These are phyloP conservation scores for Saturnispora mendoncae DNA, from an alignment of 805 yeast species.

Conservation along the genomic window DNA sequence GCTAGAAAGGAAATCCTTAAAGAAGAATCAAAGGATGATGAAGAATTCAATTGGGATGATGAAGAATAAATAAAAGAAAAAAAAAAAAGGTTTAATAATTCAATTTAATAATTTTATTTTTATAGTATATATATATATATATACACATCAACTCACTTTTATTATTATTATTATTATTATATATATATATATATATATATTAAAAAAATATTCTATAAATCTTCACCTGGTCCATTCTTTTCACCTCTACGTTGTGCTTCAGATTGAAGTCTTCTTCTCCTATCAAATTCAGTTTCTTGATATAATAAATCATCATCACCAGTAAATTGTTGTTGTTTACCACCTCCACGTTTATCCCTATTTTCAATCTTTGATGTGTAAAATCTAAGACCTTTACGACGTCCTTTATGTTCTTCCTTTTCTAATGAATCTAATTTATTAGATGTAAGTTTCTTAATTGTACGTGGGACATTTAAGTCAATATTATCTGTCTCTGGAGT, in stretches of 20 bases:
- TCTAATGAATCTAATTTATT: conserved; percentile 62
- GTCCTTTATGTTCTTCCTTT: conserved; percentile 71
- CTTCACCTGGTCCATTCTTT: conserved; percentile 30
- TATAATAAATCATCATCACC: conserved; percentile 94
- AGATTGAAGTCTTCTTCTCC: conserved; percentile 78
- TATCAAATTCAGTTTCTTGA: conserved; percentile 79
- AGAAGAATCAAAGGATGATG: conserved; percentile 3
- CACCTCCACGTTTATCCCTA: conserved; percentile 55
- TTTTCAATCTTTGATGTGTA: conserved; percentile 96
- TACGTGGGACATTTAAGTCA: conserved; percentile 28
- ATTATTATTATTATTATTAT: background rate
- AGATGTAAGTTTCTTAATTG: conserved; percentile 33
- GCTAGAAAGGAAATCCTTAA: conserved; percentile 1
- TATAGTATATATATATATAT: background rate
- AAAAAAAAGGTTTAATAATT: no score
- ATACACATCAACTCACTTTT: background rate
- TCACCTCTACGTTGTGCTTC: conserved; percentile 85
- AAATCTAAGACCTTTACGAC: conserved; percentile 80
- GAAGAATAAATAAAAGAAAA: background rate
- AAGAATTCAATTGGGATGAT: conserved; percentile 10
- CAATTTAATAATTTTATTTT: no score
- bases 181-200: conserved; percentile 1
- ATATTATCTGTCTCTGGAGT: conserved; percentile 40
- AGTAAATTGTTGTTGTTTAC: conserved; percentile 45
- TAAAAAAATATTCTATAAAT: conserved; percentile 5